Conservation (phyloP, 2,329 filamentous ascomycete species). For the Ophiocordyceps unilateralis region DNA sequence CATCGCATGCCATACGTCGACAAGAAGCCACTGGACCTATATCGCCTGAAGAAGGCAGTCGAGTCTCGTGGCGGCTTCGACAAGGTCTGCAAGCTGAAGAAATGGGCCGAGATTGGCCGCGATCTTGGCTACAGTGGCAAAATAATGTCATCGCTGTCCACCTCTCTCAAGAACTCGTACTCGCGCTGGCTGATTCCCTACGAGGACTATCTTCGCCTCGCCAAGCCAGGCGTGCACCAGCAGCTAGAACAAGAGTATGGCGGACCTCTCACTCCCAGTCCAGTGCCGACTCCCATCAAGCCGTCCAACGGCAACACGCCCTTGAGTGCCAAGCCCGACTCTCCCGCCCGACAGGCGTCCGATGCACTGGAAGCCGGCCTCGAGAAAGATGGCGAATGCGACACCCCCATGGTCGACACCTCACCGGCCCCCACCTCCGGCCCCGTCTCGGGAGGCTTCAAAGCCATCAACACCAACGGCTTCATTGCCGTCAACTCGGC, state of each 20-base stretch:
- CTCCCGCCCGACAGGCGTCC: constrained; percentile 43
- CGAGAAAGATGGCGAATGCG: constrained; percentile 28
- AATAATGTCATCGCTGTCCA: constrained; percentile 98
- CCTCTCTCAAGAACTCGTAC: constrained; percentile 94
- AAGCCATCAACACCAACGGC: constrained; percentile 39
- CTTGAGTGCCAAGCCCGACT: constrained; percentile 41
- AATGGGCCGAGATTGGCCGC: constrained; percentile 96
- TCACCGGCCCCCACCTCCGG: constrained; percentile 19
- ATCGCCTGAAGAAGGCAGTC: constrained; percentile 91
- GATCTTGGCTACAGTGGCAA: constrained; percentile 97
- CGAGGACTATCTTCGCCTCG: constrained; percentile 79
- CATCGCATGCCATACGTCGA: constrained; percentile 93
- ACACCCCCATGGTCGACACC: constrained; percentile 30
- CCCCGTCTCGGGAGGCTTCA: constrained; percentile 42
- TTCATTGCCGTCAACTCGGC: constrained; percentile 61
- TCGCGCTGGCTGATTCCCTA: constrained; percentile 95
- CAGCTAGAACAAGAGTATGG: constrained; percentile 88
- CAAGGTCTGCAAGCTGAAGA: constrained; percentile 91
- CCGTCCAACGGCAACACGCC: constrained; percentile 43
- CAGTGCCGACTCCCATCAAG: constrained; percentile 53
- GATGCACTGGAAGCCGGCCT: constrained; percentile 32
- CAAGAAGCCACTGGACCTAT: constrained; percentile 90
- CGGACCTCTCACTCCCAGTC: constrained; percentile 69
- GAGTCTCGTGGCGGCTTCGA: constrained; percentile 91
- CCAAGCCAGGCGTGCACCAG: constrained; percentile 92